Conservation (phyloP, 768 basidiomycete species). For the Sporobolomyces pararoseus region DNA sequence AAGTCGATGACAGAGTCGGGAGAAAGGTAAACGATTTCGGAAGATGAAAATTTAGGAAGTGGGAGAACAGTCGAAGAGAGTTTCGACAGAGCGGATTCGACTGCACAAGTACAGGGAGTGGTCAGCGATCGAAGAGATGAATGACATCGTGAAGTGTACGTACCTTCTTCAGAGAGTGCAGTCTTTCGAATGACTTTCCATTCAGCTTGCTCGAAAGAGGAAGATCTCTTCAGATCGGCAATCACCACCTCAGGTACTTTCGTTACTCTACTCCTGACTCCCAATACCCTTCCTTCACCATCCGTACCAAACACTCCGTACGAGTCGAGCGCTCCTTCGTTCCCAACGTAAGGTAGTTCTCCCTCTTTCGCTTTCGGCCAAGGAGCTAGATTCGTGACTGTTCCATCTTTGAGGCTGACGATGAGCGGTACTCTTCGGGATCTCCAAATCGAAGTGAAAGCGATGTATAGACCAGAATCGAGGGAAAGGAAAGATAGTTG, state of each 20-base stretch:
- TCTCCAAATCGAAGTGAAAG: constrained; percentile 58
- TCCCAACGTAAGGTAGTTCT: constrained; percentile 56
- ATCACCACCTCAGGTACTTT: constrained; percentile 57
- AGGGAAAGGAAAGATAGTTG: constrained; percentile 52
- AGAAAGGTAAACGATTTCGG: constrained; percentile 55
- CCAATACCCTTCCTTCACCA: constrained; percentile 21
- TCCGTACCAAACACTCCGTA: constrained; percentile 42
- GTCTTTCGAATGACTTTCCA: constrained; percentile 56
- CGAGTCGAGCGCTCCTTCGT: constrained; percentile 40
- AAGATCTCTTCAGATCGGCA: constrained; percentile 49
- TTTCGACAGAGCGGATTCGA: constrained; percentile 51
- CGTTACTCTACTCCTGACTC: constrained; percentile 15
- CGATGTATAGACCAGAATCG: constrained; percentile 46
- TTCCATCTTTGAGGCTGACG: constrained; percentile 53
- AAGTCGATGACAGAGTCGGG: constrained; percentile 25
- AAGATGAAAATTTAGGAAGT: constrained; percentile 56
- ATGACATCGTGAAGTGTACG: not conserved
- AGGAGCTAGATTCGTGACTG: constrained; percentile 55
- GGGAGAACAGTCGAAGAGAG: constrained; percentile 55
- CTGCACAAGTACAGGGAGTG: constrained; percentile 48
- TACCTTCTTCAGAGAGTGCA: constrained; percentile 52
- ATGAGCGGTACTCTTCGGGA: constrained; percentile 57
- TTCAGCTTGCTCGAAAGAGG: constrained; percentile 50
- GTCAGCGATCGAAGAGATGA: not conserved
- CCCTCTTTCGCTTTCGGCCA: constrained; percentile 57